Evolutionary conservation across 2,329 filamentous ascomycete genomes (phyloP).

Genomic region (Parasarocladium wereldwijsianum): DNA sequence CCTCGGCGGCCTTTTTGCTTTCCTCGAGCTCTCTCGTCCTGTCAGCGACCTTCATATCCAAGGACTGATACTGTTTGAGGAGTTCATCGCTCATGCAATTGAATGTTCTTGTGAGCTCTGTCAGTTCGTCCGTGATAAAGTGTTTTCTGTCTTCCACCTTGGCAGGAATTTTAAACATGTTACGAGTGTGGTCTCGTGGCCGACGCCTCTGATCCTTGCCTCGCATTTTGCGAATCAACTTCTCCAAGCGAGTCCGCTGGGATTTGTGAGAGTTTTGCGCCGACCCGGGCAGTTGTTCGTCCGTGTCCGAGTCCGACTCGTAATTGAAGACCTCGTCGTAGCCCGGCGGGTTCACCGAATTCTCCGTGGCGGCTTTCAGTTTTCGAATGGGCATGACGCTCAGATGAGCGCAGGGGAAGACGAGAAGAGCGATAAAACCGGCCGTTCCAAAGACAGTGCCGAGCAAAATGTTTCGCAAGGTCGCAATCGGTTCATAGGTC

Average conservation of each 20-base stretch:
- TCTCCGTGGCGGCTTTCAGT: slow-evolving; percentile 60
- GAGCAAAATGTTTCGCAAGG: slow-evolving; percentile 65
- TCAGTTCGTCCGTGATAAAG: slow-evolving; percentile 68
- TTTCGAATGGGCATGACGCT: slow-evolving; percentile 68
- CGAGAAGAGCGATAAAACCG: slow-evolving; percentile 54
- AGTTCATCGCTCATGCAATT: slow-evolving; percentile 92
- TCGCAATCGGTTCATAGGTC: slow-evolving; percentile 60
- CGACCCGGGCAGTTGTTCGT: slow-evolving; percentile 25
- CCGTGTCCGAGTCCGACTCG: slow-evolving; percentile 24
- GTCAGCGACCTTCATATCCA: slow-evolving; percentile 74
- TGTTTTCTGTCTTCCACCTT: slow-evolving; percentile 67
- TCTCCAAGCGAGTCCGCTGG: slow-evolving; percentile 24
- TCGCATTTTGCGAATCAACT: slow-evolving; percentile 21
- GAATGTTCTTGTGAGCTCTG: slow-evolving; percentile 71
- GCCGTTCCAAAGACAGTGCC: slow-evolving; percentile 76
- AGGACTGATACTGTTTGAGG: slow-evolving; percentile 66
- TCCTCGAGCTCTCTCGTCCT: slow-evolving; percentile 74
- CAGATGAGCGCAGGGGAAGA: slow-evolving; percentile 68
- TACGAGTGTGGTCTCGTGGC: slow-evolving; percentile 24
- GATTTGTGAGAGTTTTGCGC: slow-evolving; percentile 28
- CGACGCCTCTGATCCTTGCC: slow-evolving; percentile 10
- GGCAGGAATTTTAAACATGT: slow-evolving; percentile 68
- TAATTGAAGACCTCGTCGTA: slow-evolving; percentile 33
- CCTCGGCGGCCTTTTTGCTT: slow-evolving; percentile 82
- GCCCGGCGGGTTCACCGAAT: slow-evolving; percentile 52